Conservation (phyloP, 495 filamentous ascomycete species). For the Xylaria telfairii region DNA sequence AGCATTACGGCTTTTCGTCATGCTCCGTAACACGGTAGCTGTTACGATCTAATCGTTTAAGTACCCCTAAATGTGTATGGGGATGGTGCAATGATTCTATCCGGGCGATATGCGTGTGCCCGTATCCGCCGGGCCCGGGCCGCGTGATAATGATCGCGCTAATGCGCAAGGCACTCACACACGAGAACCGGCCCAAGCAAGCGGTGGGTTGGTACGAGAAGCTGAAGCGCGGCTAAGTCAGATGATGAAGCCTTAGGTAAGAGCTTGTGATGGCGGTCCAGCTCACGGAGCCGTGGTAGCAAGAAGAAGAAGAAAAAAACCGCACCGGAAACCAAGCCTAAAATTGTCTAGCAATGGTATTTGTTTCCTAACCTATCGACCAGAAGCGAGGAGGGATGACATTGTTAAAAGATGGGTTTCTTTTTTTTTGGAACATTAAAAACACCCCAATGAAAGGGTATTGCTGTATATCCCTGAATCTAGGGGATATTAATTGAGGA, state of each 20-base stretch:
- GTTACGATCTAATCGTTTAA: conserved; percentile 60
- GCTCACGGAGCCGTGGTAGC: neutral
- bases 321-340: neutral
- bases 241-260: neutral
- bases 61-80: conserved; percentile 69
- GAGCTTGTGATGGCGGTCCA: neutral
- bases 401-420: no score
- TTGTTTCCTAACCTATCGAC: neutral
- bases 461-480: neutral
- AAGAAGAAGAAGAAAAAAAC: neutral
- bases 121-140: conserved; percentile 53
- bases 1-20: conserved; percentile 65
- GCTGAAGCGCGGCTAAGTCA: conserved; percentile 52
- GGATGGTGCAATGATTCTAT: conserved; percentile 57
- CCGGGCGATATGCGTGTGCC: conserved; percentile 58
- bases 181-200: conserved; percentile 68
- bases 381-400: neutral
- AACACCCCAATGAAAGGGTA: neutral
- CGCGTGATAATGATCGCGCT: conserved; percentile 54
- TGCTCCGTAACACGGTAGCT: conserved; percentile 53
- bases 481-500: neutral
- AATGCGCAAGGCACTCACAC: conserved; percentile 67
- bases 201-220: conserved; percentile 65
- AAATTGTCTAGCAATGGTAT: neutral
- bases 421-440: no score